phyloP scores from a whole-genome alignment of 148 eudicot species.

The Rhododendron vialii region DNA sequence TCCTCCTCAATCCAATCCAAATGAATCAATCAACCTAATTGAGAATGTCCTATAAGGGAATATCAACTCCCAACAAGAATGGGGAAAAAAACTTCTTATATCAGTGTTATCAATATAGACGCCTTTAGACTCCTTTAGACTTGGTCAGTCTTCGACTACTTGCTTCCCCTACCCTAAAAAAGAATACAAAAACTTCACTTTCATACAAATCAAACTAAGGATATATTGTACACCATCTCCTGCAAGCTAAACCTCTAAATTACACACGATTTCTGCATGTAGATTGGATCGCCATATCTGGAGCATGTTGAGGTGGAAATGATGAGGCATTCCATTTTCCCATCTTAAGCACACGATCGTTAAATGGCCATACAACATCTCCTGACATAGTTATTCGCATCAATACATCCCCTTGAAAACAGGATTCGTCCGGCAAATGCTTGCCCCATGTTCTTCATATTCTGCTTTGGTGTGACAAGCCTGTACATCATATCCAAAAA shows the following conservation, averaged over 20 bases:
- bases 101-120: background rate
- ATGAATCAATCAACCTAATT: slow-evolving; percentile 4
- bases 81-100: background rate
- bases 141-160: slow-evolving; percentile 6
- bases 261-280: slow-evolving; percentile 1
- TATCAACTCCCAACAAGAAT: slow-evolving; percentile 7
- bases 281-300: background rate
- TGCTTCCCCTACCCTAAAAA: slow-evolving; percentile 15
- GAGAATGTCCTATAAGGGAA: slow-evolving; percentile 9
- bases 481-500: slow-evolving; percentile 32
- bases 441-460: slow-evolving; percentile 92
- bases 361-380: background rate
- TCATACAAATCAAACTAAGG: slow-evolving; percentile 16
- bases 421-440: slow-evolving; percentile 95
- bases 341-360: background rate
- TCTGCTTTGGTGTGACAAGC: slow-evolving; percentile 98
- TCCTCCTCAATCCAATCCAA: slow-evolving; percentile 3
- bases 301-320: background rate
- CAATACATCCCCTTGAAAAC: slow-evolving; percentile 98
- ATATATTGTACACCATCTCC: slow-evolving; percentile 22
- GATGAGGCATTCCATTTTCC: slow-evolving; percentile 3
- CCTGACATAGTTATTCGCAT: slow-evolving; percentile 17
- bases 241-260: slow-evolving; percentile 13
- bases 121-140: slow-evolving; percentile 3
- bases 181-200: slow-evolving; percentile 12